A percentile compares a stretch with the other conserved stretches of the same genome.
phyloP scores from a whole-genome alignment of 2,329 filamentous ascomycete genomes.

The Xylaria sp. region DNA sequence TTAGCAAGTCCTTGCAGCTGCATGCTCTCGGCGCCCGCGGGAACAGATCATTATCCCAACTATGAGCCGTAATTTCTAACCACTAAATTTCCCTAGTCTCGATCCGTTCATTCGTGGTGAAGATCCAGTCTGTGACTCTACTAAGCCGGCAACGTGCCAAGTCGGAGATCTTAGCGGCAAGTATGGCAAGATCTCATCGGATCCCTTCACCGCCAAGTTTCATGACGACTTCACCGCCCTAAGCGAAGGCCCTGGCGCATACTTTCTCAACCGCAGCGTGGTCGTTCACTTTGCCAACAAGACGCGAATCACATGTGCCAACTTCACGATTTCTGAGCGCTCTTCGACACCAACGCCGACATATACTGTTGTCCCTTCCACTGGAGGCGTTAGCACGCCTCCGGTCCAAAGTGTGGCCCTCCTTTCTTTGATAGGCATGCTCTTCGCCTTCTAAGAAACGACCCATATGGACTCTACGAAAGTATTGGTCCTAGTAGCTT shows the following conservation, averaged over 20 bases:
- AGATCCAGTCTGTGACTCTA: constrained; percentile 62
- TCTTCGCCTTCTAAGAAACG: constrained; percentile 30
- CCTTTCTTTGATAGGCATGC: constrained; percentile 29
- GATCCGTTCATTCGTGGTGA: constrained; percentile 73
- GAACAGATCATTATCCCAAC: background rate
- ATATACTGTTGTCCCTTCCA: background rate
- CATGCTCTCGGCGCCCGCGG: background rate
- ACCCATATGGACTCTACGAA: background rate
- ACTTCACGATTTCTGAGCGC: constrained; percentile 62
- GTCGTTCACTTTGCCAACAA: constrained; percentile 69
- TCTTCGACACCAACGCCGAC: no score
- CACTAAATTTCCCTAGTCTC: constrained; percentile 44
- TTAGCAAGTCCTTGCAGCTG: background rate
- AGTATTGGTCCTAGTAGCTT: background rate
- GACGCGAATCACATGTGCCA: constrained; percentile 69
- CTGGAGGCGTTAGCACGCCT: constrained; percentile 16
- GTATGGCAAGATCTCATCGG: constrained; percentile 63
- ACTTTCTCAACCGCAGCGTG: constrained; percentile 69
- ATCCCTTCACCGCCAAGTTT: constrained; percentile 57
- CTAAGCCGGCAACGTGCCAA: constrained; percentile 68
- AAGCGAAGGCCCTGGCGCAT: constrained; percentile 55
- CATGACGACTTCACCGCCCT: constrained; percentile 64
- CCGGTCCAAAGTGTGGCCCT: constrained; percentile 31
- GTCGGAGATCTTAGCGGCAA: constrained; percentile 80
- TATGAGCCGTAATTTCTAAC: constrained; percentile 5